phyloP scores from a whole-genome alignment of 257 asterid genomes.

The Forsythia viridissima region DNA sequence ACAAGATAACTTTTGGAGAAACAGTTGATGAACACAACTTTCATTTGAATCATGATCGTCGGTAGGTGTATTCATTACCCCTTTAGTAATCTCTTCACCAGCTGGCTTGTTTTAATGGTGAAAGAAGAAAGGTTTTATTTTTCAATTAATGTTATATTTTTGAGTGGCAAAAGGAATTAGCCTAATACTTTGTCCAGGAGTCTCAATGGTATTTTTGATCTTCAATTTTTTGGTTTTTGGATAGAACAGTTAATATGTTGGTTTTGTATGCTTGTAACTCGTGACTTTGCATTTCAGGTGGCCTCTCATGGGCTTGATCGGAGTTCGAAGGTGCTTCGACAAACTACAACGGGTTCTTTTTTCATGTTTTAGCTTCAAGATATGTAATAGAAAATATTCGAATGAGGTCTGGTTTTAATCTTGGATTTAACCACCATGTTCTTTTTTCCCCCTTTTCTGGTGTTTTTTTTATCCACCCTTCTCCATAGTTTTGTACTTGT shows the following conservation, averaged over 20 bases:
- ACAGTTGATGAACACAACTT: not conserved
- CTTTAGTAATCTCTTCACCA: not conserved
- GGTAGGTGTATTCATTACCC: not conserved
- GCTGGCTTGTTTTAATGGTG: not conserved
- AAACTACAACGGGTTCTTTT: constrained; percentile 77
- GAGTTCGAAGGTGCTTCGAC: constrained; percentile 90
- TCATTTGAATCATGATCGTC: not conserved
- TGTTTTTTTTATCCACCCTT: not conserved
- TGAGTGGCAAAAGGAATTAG: constrained; percentile 13
- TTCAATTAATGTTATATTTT: not conserved
- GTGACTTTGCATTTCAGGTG: constrained; percentile 56
- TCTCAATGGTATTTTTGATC: not conserved
- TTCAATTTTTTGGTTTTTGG: not conserved
- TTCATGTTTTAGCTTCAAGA: constrained; percentile 65
- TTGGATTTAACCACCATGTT: constrained; percentile 1
- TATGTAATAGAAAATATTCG: constrained; percentile 23
- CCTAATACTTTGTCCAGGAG: not conserved
- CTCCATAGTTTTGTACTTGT: not conserved
- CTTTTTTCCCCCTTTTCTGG: not conserved
- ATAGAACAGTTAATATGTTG: not conserved
- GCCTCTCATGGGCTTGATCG: constrained; percentile 98
- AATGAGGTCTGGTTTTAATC: constrained; percentile 39
- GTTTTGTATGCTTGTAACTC: constrained; percentile 19
- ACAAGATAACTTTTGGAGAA: not conserved
- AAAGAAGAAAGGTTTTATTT: not conserved